phyloP scores from a whole-genome alignment of 108 stramenopile species.

The Nitzschia sp. region DNA sequence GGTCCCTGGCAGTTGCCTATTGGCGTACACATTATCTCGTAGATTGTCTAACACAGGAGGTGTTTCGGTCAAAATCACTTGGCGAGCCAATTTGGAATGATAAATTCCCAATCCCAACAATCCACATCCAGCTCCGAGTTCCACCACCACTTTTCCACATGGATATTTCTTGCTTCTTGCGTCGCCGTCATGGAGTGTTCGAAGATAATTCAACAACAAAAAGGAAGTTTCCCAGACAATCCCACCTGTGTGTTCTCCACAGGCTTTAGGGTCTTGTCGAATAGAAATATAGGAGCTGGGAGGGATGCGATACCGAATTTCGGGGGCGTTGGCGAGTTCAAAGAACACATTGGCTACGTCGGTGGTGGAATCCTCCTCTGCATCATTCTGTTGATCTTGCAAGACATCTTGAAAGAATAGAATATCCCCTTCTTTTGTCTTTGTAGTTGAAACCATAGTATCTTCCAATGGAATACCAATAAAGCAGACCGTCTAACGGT shows the following conservation, averaged over 20 bases:
- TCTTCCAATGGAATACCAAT: neutral
- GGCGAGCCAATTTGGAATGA: conserved; percentile 24
- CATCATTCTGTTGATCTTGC: conserved; percentile 8
- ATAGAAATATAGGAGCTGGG: conserved; percentile 27
- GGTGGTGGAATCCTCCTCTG: neutral
- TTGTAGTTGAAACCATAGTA: neutral
- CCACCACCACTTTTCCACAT: conserved; percentile 23
- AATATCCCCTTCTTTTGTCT: neutral
- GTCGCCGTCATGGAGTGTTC: conserved; percentile 9
- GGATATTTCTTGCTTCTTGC: conserved; percentile 4
- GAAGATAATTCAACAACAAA: conserved; percentile 51
- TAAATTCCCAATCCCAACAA: conserved; percentile 55
- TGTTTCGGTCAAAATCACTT: conserved; percentile 65
- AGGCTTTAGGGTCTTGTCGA: conserved; percentile 49
- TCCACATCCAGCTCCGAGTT: conserved; percentile 71
- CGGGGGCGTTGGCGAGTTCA: conserved; percentile 66
- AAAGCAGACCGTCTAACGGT: neutral
- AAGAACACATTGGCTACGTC: conserved; percentile 49
- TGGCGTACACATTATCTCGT: conserved; percentile 35
- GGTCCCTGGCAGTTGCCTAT: conserved; percentile 4
- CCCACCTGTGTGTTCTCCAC: conserved; percentile 67
- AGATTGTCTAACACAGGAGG: conserved; percentile 53
- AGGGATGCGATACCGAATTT: conserved; percentile 52
- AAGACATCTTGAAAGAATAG: conserved; percentile 33
- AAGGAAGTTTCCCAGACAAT: conserved; percentile 80